phyloP scores from a whole-genome alignment of 2,329 filamentous ascomycete species.

The Grosmannia clavigera region DNA sequence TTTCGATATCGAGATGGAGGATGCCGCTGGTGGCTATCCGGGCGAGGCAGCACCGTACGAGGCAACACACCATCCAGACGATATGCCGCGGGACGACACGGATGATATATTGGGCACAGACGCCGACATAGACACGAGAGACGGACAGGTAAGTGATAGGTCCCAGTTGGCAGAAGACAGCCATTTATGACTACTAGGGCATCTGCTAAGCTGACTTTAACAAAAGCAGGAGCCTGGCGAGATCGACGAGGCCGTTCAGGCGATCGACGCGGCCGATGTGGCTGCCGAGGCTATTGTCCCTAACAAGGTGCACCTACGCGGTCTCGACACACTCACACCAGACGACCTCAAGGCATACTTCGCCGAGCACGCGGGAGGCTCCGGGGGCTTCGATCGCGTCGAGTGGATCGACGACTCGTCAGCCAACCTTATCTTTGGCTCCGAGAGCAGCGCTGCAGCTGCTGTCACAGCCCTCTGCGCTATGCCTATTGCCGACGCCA shows the following conservation, averaged over 20 bases:
- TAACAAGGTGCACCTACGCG: constrained; percentile 71
- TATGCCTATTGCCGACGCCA: constrained; percentile 38
- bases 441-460: constrained; percentile 36
- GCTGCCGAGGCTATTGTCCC: constrained; percentile 18
- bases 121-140: constrained; percentile 5
- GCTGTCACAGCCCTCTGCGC: constrained; percentile 42
- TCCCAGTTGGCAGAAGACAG: no score
- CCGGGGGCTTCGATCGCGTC: constrained; percentile 47
- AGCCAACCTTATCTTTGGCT: constrained; percentile 70
- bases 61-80: not conserved
- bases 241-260: constrained; percentile 19
- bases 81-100: constrained; percentile 21
- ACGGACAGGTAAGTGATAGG: constrained; percentile 11
- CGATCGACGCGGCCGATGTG: constrained; percentile 15
- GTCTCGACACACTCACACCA: constrained; percentile 71
- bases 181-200: no score
- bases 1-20: constrained; percentile 59
- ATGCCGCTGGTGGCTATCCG: constrained; percentile 27
- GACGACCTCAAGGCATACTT: constrained; percentile 69
- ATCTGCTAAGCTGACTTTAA: no score
- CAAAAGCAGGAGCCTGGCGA: constrained; percentile 26
- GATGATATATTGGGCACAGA: constrained; percentile 15
- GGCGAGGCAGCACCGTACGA: not conserved
- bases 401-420: constrained; percentile 96
- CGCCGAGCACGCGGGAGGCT: constrained; percentile 48